Conservation (phyloP, 441 rosid genomes). For the Adansonia rubrostipa region DNA sequence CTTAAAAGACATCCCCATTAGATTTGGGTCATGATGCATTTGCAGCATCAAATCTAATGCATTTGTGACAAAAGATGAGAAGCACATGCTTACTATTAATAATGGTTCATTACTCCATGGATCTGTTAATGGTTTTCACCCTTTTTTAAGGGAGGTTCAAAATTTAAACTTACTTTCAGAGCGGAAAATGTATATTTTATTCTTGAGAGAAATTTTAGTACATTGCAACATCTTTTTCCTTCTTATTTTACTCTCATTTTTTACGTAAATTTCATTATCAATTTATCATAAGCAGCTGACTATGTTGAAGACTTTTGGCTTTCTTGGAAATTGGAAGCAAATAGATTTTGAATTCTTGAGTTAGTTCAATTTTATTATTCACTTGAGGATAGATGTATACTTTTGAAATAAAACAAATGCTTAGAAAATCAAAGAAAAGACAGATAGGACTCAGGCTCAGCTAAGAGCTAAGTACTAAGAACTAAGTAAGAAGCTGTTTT, state of each 20-base stretch:
- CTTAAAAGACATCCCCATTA: conserved; percentile 11
- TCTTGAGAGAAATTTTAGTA: too few relatives aligned
- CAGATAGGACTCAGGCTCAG: background rate
- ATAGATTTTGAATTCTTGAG: too few relatives aligned
- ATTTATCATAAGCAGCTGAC: too few relatives aligned
- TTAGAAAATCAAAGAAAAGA: background rate
- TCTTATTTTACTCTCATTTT: background rate
- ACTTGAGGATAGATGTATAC: background rate
- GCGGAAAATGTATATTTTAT: background rate
- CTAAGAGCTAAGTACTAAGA: background rate
- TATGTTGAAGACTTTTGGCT: background rate
- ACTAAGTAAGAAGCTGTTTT: background rate
- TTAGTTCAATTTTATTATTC: too few relatives aligned
- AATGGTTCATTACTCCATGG: background rate
- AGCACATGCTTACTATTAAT: conserved; percentile 14
- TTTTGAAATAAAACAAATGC: background rate
- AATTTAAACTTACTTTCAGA: background rate
- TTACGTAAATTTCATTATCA: too few relatives aligned
- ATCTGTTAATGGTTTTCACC: background rate
- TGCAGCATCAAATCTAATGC: conserved; percentile 16
- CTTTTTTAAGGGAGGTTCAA: background rate
- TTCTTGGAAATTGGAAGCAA: background rate
- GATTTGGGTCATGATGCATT: conserved; percentile 33
- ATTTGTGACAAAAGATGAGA: conserved; percentile 18
- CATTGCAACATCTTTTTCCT: background rate